A percentile compares a stretch with the other conserved stretches of the same genome.
Evolutionary conservation across 495 filamentous ascomycete species (phyloP).

Genomic region (Daldinia concentrica): DNA sequence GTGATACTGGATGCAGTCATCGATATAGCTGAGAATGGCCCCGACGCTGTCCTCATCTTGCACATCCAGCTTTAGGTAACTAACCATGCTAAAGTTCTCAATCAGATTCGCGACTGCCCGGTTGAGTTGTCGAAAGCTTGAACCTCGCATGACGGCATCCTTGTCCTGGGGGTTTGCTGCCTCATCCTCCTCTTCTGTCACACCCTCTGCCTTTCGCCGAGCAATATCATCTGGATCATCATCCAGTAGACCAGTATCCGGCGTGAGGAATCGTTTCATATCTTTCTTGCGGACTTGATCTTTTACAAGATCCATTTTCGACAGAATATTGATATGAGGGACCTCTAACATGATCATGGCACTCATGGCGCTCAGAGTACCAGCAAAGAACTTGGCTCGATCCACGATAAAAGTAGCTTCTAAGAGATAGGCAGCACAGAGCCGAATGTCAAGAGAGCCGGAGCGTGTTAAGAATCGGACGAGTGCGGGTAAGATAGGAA

Average conservation of each 20-base stretch:
- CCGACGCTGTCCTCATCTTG: slow-evolving; percentile 94
- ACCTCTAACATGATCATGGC: slow-evolving; percentile 98
- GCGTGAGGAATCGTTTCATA: slow-evolving; percentile 85
- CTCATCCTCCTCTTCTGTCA: slow-evolving; percentile 50
- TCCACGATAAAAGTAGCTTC: slow-evolving; percentile 96
- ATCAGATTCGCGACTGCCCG: slow-evolving; percentile 87
- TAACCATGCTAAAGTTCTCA: slow-evolving; percentile 98
- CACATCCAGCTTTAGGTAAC: slow-evolving; percentile 86
- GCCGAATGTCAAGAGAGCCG: slow-evolving; percentile 84
- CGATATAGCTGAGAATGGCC: slow-evolving; percentile 93
- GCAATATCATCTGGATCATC: slow-evolving; percentile 68
- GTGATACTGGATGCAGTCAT: slow-evolving; percentile 94
- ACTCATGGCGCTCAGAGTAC: slow-evolving; percentile 94
- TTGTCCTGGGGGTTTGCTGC: slow-evolving; percentile 65
- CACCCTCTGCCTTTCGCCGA: slow-evolving; percentile 52
- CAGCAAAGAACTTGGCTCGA: slow-evolving; percentile 95
- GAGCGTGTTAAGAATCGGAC: slow-evolving; percentile 80
- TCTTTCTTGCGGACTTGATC: slow-evolving; percentile 83
- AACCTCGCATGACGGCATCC: slow-evolving; percentile 77
- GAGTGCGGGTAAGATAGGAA: slow-evolving; percentile 89
- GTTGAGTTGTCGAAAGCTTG: slow-evolving; percentile 80
- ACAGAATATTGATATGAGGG: slow-evolving; percentile 88
- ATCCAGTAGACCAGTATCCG: slow-evolving; percentile 79
- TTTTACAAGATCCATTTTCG: slow-evolving; percentile 95
- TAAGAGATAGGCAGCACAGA: slow-evolving; percentile 95